Evolutionary conservation across 305 asterid genomes (phyloP), one percentile per base, ranked within the genome.

Genomic region (Caryopteris hybrid): DNA sequence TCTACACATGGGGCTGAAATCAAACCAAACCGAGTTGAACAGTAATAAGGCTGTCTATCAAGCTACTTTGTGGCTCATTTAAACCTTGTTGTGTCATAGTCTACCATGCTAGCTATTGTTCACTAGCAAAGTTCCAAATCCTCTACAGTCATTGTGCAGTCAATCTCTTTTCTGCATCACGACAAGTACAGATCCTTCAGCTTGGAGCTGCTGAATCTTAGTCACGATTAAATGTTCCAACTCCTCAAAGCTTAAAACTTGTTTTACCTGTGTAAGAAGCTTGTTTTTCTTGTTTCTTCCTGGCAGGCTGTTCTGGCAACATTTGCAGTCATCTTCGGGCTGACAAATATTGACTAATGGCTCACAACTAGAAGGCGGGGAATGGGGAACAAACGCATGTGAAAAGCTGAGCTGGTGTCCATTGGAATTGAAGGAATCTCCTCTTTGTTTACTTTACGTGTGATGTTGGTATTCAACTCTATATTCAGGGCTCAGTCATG

Each of bases 261-360:
- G n/a, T 54, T 22, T 27, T 47, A 33, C 29, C 27, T 41, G 14
- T 41, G 63, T 57, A 27, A 41, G 34, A 72, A 58, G 27, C 62
- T 43, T 25, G 36, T 31, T 12, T 12, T 14, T 23, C 17, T 6
- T n/a, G n/a, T 20, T 55, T 16, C 22, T 47, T 56, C 23, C 50
- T 68, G 67, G 54, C 79, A 91, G 95, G 97, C 95, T 58, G 83
- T 85, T 76, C 72, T 91, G 53, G 86, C 84, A 22, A 52, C 89
- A 2, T 48, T 91, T 60, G 95, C 88, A 5, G 4, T 77, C 53
- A 5, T 91, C 78, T 76, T 88, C 16, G 96, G 97, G 58, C 74
- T 83, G 67, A 83, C 83, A 25, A 61, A 69, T 48, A 42, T 68
- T 45, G 83, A 74, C 75, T 86, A 76, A 73, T 61, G 80, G 17